Evolutionary conservation across 345 rosid genomes (phyloP).

Genomic region (Cardiospermum halicacabum): DNA sequence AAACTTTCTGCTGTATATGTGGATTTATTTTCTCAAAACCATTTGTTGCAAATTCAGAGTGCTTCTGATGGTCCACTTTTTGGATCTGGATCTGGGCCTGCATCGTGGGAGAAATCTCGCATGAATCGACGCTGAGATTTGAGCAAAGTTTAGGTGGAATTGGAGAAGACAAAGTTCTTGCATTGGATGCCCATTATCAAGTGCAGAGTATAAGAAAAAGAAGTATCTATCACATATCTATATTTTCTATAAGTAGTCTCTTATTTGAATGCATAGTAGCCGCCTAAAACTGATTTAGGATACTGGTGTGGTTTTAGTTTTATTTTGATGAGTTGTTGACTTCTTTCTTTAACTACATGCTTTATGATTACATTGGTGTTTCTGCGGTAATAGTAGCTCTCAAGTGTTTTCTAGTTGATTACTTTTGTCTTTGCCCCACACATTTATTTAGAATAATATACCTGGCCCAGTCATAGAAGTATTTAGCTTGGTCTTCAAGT

Average conservation of each 20-base stretch:
- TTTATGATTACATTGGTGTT: conserved; percentile 11
- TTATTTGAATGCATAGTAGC: conserved; percentile 35
- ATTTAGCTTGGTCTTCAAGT: not conserved
- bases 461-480: not conserved
- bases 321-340: conserved; percentile 14
- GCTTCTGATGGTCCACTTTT: conserved; percentile 55
- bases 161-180: conserved; percentile 21
- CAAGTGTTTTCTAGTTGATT: not conserved
- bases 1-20: not conserved
- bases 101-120: conserved; percentile 73
- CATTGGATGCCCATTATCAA: conserved; percentile 14
- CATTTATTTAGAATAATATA: not conserved
- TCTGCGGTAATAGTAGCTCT: not conserved
- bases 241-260: conserved; percentile 30
- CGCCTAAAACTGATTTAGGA: conserved; percentile 27
- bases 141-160: conserved; percentile 15
- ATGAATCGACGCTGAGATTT: conserved; percentile 52
- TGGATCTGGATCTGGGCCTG: conserved; percentile 61
- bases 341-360: conserved; percentile 11
- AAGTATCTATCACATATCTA: conserved; percentile 28
- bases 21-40: conserved; percentile 13
- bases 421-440: not conserved
- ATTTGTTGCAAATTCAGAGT: conserved; percentile 38
- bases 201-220: conserved; percentile 20
- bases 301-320: conserved; percentile 22